Evolutionary conservation across 805 yeast genomes (phyloP).

Genomic region (Nakazawaea molendinolei): DNA sequence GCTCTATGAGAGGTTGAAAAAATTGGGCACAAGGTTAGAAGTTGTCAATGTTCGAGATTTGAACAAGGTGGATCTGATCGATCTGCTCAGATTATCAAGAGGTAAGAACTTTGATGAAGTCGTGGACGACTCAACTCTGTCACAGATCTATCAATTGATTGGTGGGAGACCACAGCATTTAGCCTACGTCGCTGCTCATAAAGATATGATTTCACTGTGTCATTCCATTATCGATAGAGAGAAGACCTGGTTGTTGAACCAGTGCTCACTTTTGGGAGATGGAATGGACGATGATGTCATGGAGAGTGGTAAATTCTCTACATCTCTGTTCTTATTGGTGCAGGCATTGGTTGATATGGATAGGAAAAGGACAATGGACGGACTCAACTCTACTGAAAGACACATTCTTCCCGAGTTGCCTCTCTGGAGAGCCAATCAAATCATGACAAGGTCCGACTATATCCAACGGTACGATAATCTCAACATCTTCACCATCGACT

Average conservation of each 20-base stretch:
- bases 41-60: constrained; percentile 65
- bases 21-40: constrained; percentile 67
- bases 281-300: constrained; percentile 87
- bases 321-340: constrained; percentile 69
- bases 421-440: constrained; percentile 75
- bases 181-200: constrained; percentile 58
- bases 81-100: constrained; percentile 48
- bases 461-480: constrained; percentile 69
- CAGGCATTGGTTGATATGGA: constrained; percentile 69
- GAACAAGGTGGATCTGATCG: constrained; percentile 44
- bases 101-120: constrained; percentile 31
- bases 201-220: constrained; percentile 52
- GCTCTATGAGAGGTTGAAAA: constrained; percentile 72
- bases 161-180: constrained; percentile 86
- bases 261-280: constrained; percentile 70
- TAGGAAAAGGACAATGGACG: constrained; percentile 22
- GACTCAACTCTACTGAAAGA: neutral
- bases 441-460: constrained; percentile 80
- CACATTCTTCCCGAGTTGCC: constrained; percentile 70
- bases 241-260: constrained; percentile 80
- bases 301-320: constrained; percentile 73
- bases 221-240: constrained; percentile 71
- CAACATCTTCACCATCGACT: constrained; percentile 75
- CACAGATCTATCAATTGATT: constrained; percentile 56
- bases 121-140: constrained; percentile 34